A percentile compares a stretch with the other conserved stretches of the same genome.
Evolutionary conservation across 345 rosid genomes (phyloP).

Genomic region (Garcia nutans): DNA sequence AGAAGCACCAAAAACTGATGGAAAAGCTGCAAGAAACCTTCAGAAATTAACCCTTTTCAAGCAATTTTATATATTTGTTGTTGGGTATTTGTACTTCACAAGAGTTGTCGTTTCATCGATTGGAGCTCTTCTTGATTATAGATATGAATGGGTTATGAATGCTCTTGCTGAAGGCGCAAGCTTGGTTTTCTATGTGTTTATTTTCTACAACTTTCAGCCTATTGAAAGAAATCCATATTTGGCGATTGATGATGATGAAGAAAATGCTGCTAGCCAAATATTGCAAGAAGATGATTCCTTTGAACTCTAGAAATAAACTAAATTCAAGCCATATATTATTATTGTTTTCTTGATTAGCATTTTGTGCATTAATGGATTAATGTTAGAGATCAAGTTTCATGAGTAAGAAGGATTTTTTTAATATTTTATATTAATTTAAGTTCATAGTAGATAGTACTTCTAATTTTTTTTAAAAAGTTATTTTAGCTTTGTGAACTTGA

Average conservation of each 20-base stretch:
- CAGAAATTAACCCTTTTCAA: slow-evolving; percentile 51
- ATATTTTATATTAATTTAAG: no score
- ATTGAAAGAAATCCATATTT: slow-evolving; percentile 49
- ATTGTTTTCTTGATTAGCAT: no score
- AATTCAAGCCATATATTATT: background rate
- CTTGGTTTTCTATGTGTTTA: slow-evolving; percentile 45
- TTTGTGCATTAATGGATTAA: no score
- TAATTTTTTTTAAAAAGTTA: no score
- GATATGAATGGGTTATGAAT: slow-evolving; percentile 35
- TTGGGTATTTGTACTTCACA: slow-evolving; percentile 50
- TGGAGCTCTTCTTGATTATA: slow-evolving; percentile 36
- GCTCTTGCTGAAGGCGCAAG: slow-evolving; percentile 43
- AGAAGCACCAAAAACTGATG: slow-evolving; percentile 48
- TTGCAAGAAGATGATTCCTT: slow-evolving; percentile 41
- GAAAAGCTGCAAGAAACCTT: slow-evolving; percentile 47
- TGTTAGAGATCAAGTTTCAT: no score
- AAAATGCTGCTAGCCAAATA: slow-evolving; percentile 35
- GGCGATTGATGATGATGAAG: slow-evolving; percentile 42
- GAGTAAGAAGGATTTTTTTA: no score
- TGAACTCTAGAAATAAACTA: slow-evolving; percentile 26
- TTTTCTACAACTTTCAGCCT: slow-evolving; percentile 50
- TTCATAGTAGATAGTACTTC: no score
- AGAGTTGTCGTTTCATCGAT: slow-evolving; percentile 41
- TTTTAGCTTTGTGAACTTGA: no score
- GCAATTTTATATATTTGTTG: slow-evolving; percentile 46